Percentiles rank a stretch among this genome's conserved stretches.
These are phyloP conservation scores for Aureobasidium leucospermi DNA, from an alignment of 2,329 filamentous ascomycete genomes.

Conservation along the genomic window DNA sequence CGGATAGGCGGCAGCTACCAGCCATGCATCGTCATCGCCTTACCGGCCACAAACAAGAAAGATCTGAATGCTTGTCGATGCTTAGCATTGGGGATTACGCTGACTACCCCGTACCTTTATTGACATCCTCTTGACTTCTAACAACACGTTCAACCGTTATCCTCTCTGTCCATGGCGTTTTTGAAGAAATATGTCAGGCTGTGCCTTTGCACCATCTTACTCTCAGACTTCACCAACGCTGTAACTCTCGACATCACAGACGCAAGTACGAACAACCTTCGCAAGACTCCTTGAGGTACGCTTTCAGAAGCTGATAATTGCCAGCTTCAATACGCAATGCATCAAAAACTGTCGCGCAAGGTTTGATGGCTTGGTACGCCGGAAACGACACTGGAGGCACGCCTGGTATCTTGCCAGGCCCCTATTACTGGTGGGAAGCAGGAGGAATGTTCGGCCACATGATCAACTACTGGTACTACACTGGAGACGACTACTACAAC, in stretches of 20 bases:
- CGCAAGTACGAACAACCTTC: not conserved
- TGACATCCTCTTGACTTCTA: not conserved
- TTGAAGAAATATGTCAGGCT: not conserved
- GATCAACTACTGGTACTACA: slow-evolving; percentile 40
- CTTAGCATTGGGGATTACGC: not conserved
- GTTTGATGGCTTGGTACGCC: slow-evolving; percentile 28
- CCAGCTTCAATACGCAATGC: slow-evolving; percentile 27
- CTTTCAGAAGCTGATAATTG: not conserved
- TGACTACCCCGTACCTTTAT: not conserved
- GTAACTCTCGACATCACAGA: not conserved
- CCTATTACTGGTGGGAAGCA: slow-evolving; percentile 43
- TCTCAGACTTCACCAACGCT: not conserved
- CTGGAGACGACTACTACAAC: slow-evolving; percentile 37
- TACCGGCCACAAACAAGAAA: slow-evolving; percentile 1
- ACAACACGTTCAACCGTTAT: not conserved
- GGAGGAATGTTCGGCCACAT: slow-evolving; percentile 28
- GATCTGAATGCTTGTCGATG: not conserved
- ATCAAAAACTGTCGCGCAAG: slow-evolving; percentile 25
- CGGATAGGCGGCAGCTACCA: not conserved
- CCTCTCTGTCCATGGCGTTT: not conserved
- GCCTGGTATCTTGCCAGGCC: slow-evolving; percentile 27
- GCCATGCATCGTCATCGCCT: slow-evolving; percentile 1
- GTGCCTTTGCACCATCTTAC: not conserved
- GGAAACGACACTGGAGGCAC: slow-evolving; percentile 26
- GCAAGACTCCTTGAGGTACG: not conserved